Conservation (phyloP, 2,329 filamentous ascomycete genomes). For the Didymella pinodella region DNA sequence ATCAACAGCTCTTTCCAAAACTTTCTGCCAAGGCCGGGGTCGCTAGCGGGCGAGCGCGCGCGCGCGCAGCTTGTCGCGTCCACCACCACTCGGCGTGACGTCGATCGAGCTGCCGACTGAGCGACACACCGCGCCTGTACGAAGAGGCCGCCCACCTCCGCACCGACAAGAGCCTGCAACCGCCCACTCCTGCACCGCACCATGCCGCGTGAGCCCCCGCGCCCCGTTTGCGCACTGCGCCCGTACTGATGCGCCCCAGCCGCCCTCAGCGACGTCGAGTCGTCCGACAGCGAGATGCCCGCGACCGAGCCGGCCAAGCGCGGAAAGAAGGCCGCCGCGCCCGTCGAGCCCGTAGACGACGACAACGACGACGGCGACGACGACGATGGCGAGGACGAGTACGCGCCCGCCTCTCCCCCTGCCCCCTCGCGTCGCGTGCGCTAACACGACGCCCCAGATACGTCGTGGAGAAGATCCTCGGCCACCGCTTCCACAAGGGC, state of each 20-base stretch:
- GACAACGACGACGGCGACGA: constrained; percentile 39
- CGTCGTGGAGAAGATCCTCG: constrained; percentile 76
- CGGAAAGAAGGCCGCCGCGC: constrained; percentile 9
- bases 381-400: constrained; percentile 55
- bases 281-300: constrained; percentile 43
- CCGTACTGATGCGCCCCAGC: constrained; percentile 43
- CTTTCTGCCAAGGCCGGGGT: constrained; percentile 30
- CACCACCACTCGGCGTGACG: not conserved
- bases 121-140: too few species aligned
- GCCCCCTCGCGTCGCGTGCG: constrained; percentile 4
- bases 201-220: constrained; percentile 49
- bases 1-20: constrained; percentile 36
- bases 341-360: constrained; percentile 36
- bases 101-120: not conserved
- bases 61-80: constrained; percentile 16
- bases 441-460: constrained; percentile 61
- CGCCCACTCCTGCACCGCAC: not conserved
- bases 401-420: constrained; percentile 30
- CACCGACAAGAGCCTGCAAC: not conserved
- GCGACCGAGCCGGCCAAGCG: constrained; percentile 35
- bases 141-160: too few species aligned
- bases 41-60: constrained; percentile 2
- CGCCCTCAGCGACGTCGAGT: constrained; percentile 53
- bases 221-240: constrained; percentile 1
- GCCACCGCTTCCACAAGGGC: constrained; percentile 63